Percentiles rank a stretch among this genome's conserved stretches.
phyloP scores from a whole-genome alignment of 495 filamentous ascomycete genomes.

The Aspergillus affinis region DNA sequence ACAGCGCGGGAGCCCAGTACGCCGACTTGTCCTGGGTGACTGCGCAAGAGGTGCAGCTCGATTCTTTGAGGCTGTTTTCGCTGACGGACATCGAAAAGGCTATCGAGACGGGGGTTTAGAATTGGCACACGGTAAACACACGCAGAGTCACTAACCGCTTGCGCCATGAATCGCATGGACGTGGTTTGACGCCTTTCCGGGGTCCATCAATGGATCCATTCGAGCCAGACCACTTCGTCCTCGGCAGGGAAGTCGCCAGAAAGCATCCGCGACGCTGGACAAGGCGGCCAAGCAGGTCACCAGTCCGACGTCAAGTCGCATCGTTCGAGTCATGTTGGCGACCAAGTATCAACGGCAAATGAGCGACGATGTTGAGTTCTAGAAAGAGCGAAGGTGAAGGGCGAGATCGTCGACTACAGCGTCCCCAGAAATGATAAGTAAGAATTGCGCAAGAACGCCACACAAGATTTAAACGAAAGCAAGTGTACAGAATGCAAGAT shows the following conservation, averaged over 20 bases:
- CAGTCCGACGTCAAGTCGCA: conserved; percentile 25
- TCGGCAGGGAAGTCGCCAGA: conserved; percentile 87
- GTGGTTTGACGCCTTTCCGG: conserved; percentile 46
- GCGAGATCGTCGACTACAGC: conserved; percentile 18
- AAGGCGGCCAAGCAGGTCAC: conserved; percentile 34
- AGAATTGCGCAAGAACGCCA: conserved; percentile 12
- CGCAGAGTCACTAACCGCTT: conserved; percentile 44
- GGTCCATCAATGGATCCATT: conserved; percentile 54
- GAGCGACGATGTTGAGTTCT: conserved; percentile 18
- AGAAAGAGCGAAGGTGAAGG: conserved; percentile 17
- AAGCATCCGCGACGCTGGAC: conserved; percentile 54
- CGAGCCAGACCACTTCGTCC: conserved; percentile 61
- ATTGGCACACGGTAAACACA: neutral
- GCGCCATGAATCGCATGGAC: conserved; percentile 54
- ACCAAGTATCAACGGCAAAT: conserved; percentile 7
- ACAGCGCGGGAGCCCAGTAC: conserved; percentile 62
- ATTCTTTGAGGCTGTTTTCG: conserved; percentile 41
- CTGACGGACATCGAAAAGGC: conserved; percentile 50
- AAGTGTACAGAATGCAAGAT: neutral
- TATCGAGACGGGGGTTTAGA: conserved; percentile 13
- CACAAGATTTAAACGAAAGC: neutral
- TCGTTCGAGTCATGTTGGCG: conserved; percentile 17
- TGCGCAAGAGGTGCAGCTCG: conserved; percentile 56
- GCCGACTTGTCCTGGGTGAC: conserved; percentile 61
- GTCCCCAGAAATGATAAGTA: conserved; percentile 19